Conservation (phyloP, 202 grass and related monocot genomes). For the Setaria viridis region DNA sequence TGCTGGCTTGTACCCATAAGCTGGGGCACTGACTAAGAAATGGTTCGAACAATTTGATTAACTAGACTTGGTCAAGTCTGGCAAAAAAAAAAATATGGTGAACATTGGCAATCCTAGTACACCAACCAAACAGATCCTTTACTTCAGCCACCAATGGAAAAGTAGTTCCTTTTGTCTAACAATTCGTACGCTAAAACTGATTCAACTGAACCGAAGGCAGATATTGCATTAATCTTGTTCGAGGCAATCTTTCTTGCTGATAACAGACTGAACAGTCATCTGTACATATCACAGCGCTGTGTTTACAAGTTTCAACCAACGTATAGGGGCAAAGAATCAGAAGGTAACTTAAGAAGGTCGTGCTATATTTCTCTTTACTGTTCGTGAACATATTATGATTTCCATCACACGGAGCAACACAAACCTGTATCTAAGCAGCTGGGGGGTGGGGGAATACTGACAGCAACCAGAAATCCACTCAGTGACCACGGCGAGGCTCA, state of each 20-base stretch:
- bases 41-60: background rate
- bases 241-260: background rate
- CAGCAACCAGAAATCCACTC: slow-evolving; percentile 40
- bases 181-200: background rate
- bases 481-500: slow-evolving; percentile 44
- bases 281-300: slow-evolving; percentile 8
- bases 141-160: background rate
- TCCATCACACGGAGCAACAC: slow-evolving; percentile 33
- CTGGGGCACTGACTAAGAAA: no score
- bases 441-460: background rate
- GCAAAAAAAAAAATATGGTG: no score
- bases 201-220: background rate
- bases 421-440: background rate
- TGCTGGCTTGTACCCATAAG: no score
- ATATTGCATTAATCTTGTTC: background rate
- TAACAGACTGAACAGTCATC: background rate
- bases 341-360: background rate
- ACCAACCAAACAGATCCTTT: no score
- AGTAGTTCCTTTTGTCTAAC: background rate
- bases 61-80: no score
- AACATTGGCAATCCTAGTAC: no score
- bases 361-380: slow-evolving; percentile 48
- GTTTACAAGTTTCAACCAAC: background rate
- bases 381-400: slow-evolving; percentile 42
- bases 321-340: background rate